These are phyloP conservation scores for Fallopia convolvulus DNA, from an alignment of 148 eudicot species.

Conservation along the genomic window DNA sequence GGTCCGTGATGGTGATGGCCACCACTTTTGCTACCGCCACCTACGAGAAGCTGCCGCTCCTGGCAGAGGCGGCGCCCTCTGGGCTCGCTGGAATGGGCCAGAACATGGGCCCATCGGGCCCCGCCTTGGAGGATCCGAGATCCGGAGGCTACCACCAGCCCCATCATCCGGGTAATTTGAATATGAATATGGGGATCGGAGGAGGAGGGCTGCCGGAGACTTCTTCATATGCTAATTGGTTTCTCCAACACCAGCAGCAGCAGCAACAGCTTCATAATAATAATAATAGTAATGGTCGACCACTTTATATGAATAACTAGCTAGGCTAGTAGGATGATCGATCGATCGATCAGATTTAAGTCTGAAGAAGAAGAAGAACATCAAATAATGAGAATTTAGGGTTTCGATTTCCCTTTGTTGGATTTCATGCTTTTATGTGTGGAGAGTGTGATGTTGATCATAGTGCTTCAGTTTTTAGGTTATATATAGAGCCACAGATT, in stretches of 20 bases:
- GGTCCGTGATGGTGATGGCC: conserved; percentile 13
- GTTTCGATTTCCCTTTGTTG: background rate
- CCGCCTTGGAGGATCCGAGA: background rate
- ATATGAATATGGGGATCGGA: background rate
- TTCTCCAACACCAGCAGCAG: background rate
- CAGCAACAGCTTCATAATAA: background rate
- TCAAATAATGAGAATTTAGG: conserved; percentile 5
- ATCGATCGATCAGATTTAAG: too few relatives aligned
- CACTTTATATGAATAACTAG: background rate
- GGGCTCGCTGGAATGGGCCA: background rate
- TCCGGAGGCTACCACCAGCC: background rate
- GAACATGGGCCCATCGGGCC: background rate
- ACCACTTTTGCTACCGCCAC: conserved; percentile 13
- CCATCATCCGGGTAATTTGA: background rate
- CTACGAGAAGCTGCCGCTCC: conserved; percentile 18
- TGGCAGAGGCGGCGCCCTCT: conserved; percentile 9
- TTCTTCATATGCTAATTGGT: background rate
- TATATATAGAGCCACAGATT: background rate
- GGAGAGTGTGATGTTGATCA: background rate
- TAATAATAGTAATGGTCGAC: background rate
- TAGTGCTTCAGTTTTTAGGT: background rate
- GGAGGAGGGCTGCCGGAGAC: background rate
- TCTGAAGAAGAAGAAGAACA: too few relatives aligned
- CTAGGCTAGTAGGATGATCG: too few relatives aligned
- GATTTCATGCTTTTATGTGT: background rate